Base-by-base conservation (phyloP, 306 rosid genomes). In the Sindora glabra region DNA sequence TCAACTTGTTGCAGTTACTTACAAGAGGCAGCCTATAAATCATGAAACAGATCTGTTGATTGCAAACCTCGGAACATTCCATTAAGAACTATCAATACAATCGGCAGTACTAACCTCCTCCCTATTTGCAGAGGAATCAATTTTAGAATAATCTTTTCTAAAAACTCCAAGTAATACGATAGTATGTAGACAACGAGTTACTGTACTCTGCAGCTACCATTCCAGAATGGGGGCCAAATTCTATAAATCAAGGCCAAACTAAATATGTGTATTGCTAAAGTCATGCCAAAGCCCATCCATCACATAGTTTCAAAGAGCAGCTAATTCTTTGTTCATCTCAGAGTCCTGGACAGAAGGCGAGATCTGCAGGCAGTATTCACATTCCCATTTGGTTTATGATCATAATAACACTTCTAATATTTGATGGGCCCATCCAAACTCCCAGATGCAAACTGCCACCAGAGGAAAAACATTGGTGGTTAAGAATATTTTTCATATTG, bases 381-480 rank as follows among this genome's bases (percentile, higher is more conserved):
- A 36, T 48, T 42, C 34, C 64, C 5, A 23, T 67, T 42, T 26
- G 58, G n/a, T n/a, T n/a, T n/a, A n/a, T n/a, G n/a, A n/a, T n/a
- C 56, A 30, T 6, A 25, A 57, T 42, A 6, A 37, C 18, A 9
- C 40, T 55, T 57, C 85, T 89, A 94, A 66, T 89, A 94, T 83
- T 68, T 84, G 62, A 94, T 94, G 1, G 99, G 99, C 32, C 99
- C 99, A 36, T 86, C 95, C 73, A 89, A 78, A 85, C 77, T 89
- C 52, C 99, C 99, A 6, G 99, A 78, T 10, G 99, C 99, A 67
- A 94, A 94, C 99, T 94, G 95, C 73, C 76, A 78, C 40, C 24
- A 51, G 32, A 25, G 48, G 24, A 9, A 59, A 24, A 33, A 41
- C 12, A 47, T 2, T 7, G 38, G 1, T 27, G 37, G 40, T 29